phyloP scores from a whole-genome alignment of 2,329 filamentous ascomycete species.

The Coniella vitis region DNA sequence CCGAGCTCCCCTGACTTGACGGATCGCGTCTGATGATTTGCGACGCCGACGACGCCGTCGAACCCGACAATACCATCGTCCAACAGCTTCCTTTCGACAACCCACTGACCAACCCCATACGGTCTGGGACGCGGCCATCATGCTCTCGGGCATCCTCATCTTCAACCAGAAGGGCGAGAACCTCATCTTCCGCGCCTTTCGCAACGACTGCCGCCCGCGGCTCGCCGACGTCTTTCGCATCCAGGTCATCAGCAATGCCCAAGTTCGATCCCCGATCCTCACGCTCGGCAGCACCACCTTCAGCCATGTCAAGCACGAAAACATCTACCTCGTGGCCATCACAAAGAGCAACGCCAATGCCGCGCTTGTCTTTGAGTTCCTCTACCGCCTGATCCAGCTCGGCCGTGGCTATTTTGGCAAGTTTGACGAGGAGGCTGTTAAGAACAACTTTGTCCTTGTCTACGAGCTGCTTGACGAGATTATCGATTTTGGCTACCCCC shows the following conservation, averaged over 20 bases:
- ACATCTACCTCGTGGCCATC: conserved; percentile 95
- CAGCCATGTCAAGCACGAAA: conserved; percentile 99
- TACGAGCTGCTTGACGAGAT: conserved; percentile 98
- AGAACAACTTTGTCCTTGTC: conserved; percentile 99
- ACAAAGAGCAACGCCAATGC: conserved; percentile 99
- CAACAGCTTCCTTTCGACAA: background rate
- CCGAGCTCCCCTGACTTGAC: too few species aligned
- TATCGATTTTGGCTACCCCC: conserved; percentile 96
- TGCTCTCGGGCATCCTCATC: conserved; percentile 95
- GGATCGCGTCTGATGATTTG: too few species aligned
- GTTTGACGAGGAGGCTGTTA: conserved; percentile 98
- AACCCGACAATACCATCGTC: too few species aligned
- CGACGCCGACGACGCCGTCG: too few species aligned
- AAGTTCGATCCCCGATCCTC: conserved; percentile 94
- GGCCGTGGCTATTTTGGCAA: conserved; percentile 97
- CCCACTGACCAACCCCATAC: background rate
- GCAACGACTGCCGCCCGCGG: conserved; percentile 94
- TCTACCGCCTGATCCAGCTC: conserved; percentile 84
- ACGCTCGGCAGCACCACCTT: conserved; percentile 97
- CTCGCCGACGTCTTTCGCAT: conserved; percentile 99
- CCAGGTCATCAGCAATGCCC: conserved; percentile 96
- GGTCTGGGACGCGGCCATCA: conserved; percentile 30
- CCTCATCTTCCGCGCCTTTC: conserved; percentile 97
- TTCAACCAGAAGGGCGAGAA: conserved; percentile 99
- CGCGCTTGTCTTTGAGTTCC: conserved; percentile 93